These are phyloP conservation scores for Phycomyces blakesleeanus DNA, from an alignment of 192 early-diverging fungal genomes.

Conservation along the genomic window DNA sequence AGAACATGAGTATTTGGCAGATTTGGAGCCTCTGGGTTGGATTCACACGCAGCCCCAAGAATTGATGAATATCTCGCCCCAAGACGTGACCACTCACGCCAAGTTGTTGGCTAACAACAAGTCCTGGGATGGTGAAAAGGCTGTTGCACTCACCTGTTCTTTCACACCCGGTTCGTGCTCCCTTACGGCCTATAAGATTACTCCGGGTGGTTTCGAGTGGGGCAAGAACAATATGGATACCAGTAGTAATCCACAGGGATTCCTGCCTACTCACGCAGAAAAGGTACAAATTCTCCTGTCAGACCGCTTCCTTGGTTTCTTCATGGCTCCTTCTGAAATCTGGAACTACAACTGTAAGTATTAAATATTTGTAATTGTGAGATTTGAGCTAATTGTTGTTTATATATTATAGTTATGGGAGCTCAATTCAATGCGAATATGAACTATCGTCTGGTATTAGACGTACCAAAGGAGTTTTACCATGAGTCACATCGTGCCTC, in stretches of 20 bases:
- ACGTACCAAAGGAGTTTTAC: constrained; percentile 95
- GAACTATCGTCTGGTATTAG: constrained; percentile 87
- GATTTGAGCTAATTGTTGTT: too few relatives aligned
- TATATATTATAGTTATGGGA: constrained; percentile 68
- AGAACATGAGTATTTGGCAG: constrained; percentile 85
- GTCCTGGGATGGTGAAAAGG: constrained; percentile 94
- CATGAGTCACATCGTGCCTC: constrained; percentile 92
- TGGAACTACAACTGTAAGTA: constrained; percentile 84
- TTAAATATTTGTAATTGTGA: too few relatives aligned
- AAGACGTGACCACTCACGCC: constrained; percentile 90
- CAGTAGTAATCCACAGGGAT: constrained; percentile 81
- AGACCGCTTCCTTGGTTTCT: constrained; percentile 96
- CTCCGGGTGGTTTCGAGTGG: constrained; percentile 96
- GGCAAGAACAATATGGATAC: constrained; percentile 90
- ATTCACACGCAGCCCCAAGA: constrained; percentile 97
- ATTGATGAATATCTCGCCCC: constrained; percentile 81
- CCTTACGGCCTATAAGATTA: constrained; percentile 91
- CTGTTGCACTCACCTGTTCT: constrained; percentile 90
- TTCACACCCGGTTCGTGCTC: constrained; percentile 98
- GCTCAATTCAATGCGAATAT: constrained; percentile 87
- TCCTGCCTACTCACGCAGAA: constrained; percentile 84
- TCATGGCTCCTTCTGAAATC: constrained; percentile 94
- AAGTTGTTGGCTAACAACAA: constrained; percentile 85
- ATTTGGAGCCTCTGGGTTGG: constrained; percentile 96
- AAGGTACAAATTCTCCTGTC: constrained; percentile 96